Conservation (phyloP, 495 filamentous ascomycete genomes). For the Neurospora discreta region DNA sequence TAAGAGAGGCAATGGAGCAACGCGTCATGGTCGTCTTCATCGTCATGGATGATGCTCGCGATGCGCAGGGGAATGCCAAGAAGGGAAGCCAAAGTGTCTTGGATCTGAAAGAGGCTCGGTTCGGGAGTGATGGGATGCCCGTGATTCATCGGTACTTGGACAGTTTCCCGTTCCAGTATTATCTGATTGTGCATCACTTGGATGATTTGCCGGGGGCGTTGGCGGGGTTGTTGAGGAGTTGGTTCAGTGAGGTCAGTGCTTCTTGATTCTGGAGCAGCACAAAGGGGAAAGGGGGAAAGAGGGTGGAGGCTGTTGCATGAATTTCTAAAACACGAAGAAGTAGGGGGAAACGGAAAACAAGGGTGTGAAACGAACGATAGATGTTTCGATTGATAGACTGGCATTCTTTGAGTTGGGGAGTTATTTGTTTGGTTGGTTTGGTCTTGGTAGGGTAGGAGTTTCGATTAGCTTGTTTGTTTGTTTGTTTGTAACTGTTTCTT, state of each 20-base stretch:
- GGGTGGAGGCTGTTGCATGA: too few relatives aligned
- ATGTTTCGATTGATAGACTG: too few relatives aligned
- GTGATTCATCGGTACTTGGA: conserved; percentile 85
- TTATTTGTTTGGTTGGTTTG: too few relatives aligned
- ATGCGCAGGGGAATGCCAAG: background rate
- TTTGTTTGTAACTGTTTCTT: too few relatives aligned
- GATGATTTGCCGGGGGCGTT: conserved; percentile 81
- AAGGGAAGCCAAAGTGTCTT: conserved; percentile 48
- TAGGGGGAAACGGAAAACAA: too few relatives aligned
- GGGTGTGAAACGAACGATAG: too few relatives aligned
- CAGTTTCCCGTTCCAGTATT: conserved; percentile 91
- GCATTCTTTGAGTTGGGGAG: too few relatives aligned
- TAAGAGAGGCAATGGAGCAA: conserved; percentile 81
- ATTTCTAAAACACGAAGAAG: too few relatives aligned
- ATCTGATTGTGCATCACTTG: conserved; percentile 85
- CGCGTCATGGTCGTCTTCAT: conserved; percentile 97
- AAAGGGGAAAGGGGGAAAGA: too few relatives aligned
- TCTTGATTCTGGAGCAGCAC: too few relatives aligned
- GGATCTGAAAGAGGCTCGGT: conserved; percentile 70
- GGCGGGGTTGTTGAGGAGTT: conserved; percentile 80
- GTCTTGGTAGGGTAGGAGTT: too few relatives aligned
- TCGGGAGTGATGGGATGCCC: conserved; percentile 51
- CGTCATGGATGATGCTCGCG: conserved; percentile 69
- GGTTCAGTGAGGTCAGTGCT: conserved; percentile 16
- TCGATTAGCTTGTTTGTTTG: too few relatives aligned